Conservation (phyloP, 768 basidiomycete genomes). For the Collybiopsis luxurians region DNA sequence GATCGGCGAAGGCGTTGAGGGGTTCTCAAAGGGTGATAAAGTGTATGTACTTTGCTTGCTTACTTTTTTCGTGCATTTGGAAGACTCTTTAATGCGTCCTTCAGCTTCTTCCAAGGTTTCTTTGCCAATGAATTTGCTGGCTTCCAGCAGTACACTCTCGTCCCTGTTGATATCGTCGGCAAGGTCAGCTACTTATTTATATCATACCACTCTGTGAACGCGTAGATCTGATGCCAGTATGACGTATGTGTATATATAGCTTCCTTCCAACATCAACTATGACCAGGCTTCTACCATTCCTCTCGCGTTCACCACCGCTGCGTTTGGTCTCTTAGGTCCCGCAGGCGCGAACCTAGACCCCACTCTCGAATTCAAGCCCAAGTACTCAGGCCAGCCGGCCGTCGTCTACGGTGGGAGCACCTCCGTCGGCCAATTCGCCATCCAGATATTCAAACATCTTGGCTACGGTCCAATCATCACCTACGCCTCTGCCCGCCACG, state of each 20-base stretch:
- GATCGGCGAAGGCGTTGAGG: slow-evolving; percentile 49
- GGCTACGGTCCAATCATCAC: slow-evolving; percentile 25
- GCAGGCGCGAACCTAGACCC: slow-evolving; percentile 39
- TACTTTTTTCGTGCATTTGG: neutral
- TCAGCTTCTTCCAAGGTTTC: slow-evolving; percentile 39
- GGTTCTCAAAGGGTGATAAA: slow-evolving; percentile 49
- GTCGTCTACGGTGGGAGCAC: slow-evolving; percentile 47
- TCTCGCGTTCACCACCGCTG: slow-evolving; percentile 45
- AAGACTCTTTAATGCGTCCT: slow-evolving; percentile 11
- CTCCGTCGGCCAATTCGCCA: slow-evolving; percentile 44
- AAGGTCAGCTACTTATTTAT: slow-evolving; percentile 31
- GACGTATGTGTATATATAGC: slow-evolving; percentile 30
- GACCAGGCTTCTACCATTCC: slow-evolving; percentile 50
- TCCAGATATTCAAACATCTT: slow-evolving; percentile 1
- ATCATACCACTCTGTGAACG: slow-evolving; percentile 32
- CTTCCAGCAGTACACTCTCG: slow-evolving; percentile 46
- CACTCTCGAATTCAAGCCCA: slow-evolving; percentile 36
- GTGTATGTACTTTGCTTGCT: slow-evolving; percentile 37
- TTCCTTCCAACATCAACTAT: slow-evolving; percentile 44
- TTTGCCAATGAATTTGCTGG: slow-evolving; percentile 34
- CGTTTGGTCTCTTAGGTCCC: slow-evolving; percentile 45
- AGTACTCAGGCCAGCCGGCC: slow-evolving; percentile 41
- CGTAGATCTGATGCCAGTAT: slow-evolving; percentile 32
- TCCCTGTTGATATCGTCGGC: slow-evolving; percentile 34
- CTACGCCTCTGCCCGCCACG: slow-evolving; percentile 29